Percentiles rank a stretch among this genome's conserved stretches.
phyloP scores from a whole-genome alignment of 805 yeast genomes.

The Saccharomycopsis fibuligera region DNA sequence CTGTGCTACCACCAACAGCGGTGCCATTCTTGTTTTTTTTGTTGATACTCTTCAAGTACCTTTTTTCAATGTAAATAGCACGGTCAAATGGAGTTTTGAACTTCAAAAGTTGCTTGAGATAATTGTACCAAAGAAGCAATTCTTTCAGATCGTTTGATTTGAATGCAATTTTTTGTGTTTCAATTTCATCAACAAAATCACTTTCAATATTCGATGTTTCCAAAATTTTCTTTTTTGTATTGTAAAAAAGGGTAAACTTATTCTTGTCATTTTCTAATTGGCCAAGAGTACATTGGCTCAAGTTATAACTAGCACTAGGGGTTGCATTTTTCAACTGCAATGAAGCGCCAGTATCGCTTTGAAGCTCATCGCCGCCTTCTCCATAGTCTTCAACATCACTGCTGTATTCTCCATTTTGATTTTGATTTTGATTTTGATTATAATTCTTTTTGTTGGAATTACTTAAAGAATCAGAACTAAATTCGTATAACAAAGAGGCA shows the following conservation, averaged over 20 bases:
- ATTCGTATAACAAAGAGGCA: slow-evolving; percentile 62
- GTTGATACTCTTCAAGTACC: slow-evolving; percentile 2
- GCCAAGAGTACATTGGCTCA: slow-evolving; percentile 8
- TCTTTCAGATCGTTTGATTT: slow-evolving; percentile 14
- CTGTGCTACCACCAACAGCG: neutral
- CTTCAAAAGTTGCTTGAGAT: slow-evolving; percentile 11
- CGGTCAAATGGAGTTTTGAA: slow-evolving; percentile 13
- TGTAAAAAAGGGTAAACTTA: slow-evolving; percentile 2
- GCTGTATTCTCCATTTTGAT: neutral
- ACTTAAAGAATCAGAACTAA: slow-evolving; percentile 22
- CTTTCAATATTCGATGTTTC: neutral
- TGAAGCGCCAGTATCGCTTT: neutral
- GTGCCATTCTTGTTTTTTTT: neutral
- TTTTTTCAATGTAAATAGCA: slow-evolving; percentile 13
- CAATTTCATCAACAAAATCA: slow-evolving; percentile 3
- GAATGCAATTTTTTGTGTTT: slow-evolving; percentile 13
- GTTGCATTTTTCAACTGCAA: slow-evolving; percentile 6
- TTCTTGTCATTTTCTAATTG: slow-evolving; percentile 12
- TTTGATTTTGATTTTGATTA: neutral
- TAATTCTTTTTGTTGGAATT: neutral
- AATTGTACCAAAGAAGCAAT: slow-evolving; percentile 16
- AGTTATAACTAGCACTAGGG: slow-evolving; percentile 7
- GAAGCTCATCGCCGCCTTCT: neutral
- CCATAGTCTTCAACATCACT: neutral
- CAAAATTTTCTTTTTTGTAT: slow-evolving; percentile 1